Evolutionary conservation across 257 asterid species (phyloP).

Genomic region (Solanum clarkiae): DNA sequence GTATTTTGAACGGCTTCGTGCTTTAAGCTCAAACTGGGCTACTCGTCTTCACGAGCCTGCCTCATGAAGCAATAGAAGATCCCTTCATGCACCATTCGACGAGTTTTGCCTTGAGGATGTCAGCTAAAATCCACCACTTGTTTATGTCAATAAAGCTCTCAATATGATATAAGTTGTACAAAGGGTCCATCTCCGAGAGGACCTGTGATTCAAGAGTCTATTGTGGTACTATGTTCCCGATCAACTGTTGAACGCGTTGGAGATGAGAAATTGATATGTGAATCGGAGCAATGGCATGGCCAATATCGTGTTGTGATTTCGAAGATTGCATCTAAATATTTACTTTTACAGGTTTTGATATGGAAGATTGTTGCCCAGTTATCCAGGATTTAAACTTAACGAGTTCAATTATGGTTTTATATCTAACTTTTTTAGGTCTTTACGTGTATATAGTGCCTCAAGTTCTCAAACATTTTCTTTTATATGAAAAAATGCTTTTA

Average conservation of each 20-base stretch:
- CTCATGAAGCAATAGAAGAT: constrained; percentile 6
- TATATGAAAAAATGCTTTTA: too few species aligned
- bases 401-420: background rate
- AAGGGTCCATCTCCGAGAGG: background rate
- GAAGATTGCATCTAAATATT: background rate
- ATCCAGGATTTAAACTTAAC: background rate
- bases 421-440: background rate
- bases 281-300: background rate
- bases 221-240: background rate
- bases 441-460: background rate
- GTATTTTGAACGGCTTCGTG: constrained; percentile 29
- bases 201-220: background rate
- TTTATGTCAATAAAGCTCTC: constrained; percentile 5
- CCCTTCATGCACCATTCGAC: background rate
- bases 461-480: too few species aligned
- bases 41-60: constrained; percentile 18
- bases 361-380: background rate
- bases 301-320: background rate
- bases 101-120: background rate
- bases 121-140: constrained; percentile 2
- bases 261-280: background rate
- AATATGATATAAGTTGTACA: constrained; percentile 24
- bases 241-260: background rate
- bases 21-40: constrained; percentile 23
- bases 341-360: background rate